These are phyloP conservation scores for Strombidium stylifer DNA, from an alignment of 73 alveolate species.

Conservation along the genomic window DNA sequence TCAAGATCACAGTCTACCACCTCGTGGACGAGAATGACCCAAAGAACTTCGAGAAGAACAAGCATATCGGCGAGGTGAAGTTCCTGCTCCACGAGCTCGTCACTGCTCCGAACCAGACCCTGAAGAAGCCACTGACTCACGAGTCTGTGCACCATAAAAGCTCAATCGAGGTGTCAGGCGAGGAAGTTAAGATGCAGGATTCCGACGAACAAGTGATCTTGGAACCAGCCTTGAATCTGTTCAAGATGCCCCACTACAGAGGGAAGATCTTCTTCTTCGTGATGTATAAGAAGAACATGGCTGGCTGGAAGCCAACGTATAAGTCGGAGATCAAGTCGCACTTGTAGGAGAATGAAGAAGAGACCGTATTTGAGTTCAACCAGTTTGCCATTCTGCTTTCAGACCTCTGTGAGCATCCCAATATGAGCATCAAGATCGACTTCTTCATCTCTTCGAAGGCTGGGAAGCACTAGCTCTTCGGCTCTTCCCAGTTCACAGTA, in stretches of 20 bases:
- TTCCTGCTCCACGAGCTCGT: slow-evolving; percentile 68
- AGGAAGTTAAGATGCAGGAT: neutral
- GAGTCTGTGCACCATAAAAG: slow-evolving; percentile 38
- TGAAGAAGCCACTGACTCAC: slow-evolving; percentile 47
- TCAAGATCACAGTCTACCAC: slow-evolving; percentile 61
- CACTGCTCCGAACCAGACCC: slow-evolving; percentile 45
- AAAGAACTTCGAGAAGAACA: slow-evolving; percentile 43
- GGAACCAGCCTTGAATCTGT: slow-evolving; percentile 19
- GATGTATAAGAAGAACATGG: neutral
- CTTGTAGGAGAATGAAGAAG: neutral
- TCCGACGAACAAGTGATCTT: no score
- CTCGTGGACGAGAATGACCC: slow-evolving; percentile 57
- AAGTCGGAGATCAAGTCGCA: slow-evolving; percentile 41
- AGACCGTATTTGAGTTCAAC: neutral
- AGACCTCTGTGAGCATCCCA: slow-evolving; percentile 31
- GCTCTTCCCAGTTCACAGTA: neutral
- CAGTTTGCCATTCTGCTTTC: neutral
- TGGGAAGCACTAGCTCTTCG: slow-evolving; percentile 10
- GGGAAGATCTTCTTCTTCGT: slow-evolving; percentile 7
- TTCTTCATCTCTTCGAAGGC: slow-evolving; percentile 23
- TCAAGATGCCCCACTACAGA: slow-evolving; percentile 39
- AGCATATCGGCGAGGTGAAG: slow-evolving; percentile 64
- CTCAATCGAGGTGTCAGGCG: slow-evolving; percentile 2
- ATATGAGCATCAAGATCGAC: slow-evolving; percentile 14
- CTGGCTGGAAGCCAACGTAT: slow-evolving; percentile 43